Conservation (phyloP, 2,329 filamentous ascomycete species). For the Plenodomus biglobosus region DNA sequence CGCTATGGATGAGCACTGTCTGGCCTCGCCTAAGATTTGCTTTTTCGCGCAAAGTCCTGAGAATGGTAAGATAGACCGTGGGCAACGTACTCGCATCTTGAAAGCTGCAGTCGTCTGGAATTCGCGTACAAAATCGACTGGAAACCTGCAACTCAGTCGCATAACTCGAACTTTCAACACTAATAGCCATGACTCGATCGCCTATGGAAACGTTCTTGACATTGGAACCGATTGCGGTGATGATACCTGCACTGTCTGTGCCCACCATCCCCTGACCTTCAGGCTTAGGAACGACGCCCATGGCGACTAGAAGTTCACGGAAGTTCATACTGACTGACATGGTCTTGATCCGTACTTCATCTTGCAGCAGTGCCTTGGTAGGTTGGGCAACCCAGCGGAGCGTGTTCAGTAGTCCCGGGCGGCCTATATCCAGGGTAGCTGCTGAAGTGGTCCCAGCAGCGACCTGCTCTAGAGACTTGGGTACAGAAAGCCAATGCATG, state of each 20-base stretch:
- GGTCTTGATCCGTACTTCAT: not conserved
- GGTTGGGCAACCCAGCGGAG: conserved; percentile 14
- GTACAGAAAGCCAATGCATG: not conserved
- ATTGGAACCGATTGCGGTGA: not conserved
- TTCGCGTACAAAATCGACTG: no score
- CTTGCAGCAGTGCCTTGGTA: not conserved
- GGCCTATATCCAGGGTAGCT: not conserved
- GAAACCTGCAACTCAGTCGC: not conserved
- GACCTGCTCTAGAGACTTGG: not conserved
- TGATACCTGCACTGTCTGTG: not conserved
- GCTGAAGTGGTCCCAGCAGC: not conserved
- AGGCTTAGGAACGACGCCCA: conserved; percentile 31
- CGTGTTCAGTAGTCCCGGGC: not conserved
- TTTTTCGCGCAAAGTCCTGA: not conserved
- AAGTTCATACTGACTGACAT: conserved; percentile 10
- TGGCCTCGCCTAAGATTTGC: not conserved
- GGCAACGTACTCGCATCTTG: no score
- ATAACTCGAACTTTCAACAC: no score
- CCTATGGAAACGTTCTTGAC: not conserved
- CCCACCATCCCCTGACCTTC: not conserved
- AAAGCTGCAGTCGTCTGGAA: no score
- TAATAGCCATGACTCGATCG: conserved; percentile 1
- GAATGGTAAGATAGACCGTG: no score
- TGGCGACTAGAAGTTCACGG: conserved; percentile 10
- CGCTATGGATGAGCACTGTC: not conserved